Evolutionary conservation across 768 basidiomycete species (phyloP), one percentile per base, ranked within the genome.

Genomic region (Xerocomellus amylosporus): DNA sequence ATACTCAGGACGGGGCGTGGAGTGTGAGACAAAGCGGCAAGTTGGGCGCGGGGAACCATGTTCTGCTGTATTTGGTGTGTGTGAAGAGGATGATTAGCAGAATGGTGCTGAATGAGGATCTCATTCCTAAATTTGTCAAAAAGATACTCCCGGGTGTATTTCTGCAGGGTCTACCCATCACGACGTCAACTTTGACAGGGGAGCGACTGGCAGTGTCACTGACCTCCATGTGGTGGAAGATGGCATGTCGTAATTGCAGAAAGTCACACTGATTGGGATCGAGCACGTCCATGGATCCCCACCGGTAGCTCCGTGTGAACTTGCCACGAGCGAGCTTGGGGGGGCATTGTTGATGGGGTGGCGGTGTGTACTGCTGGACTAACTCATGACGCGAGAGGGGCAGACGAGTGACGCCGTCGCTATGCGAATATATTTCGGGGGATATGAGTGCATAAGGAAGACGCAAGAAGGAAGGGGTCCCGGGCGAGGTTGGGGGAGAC

Each of bases 191-290:
- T 49, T 60, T 36, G 57, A 62, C 58, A 52, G 36, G 50, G 36
- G 31, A 55, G 40, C 46, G 43, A 51, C 55, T 40, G 60, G 51
- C 49, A 59, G 53, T 31, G 51, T 46, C 56, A 66, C 80, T 69
- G 75, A 93, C 92, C 81, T 88, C 84, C 86, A 93, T 89, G 69
- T 91, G 89, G 66, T 90, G 89, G 66, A 93, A 87, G 58, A 96
- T 82, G 45, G 89, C 90, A 30, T 80, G 79, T 53, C 90, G 84
- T 53, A 96, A 80, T 37, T 83, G 71, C 33, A 86, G 63, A 70
- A 95, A 94, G 71, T 96, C 93, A 64, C 84, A 86, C 63, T 95
- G 92, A 37, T 71, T 79, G 19, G 81, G 78, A 70, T 94, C 87
- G 61, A 93, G 75, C 43, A 90, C 86, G 66, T 93, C 88, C 62